Base-by-base conservation (phyloP, 495 filamentous ascomycete species). In the Penicillium desertorum region DNA sequence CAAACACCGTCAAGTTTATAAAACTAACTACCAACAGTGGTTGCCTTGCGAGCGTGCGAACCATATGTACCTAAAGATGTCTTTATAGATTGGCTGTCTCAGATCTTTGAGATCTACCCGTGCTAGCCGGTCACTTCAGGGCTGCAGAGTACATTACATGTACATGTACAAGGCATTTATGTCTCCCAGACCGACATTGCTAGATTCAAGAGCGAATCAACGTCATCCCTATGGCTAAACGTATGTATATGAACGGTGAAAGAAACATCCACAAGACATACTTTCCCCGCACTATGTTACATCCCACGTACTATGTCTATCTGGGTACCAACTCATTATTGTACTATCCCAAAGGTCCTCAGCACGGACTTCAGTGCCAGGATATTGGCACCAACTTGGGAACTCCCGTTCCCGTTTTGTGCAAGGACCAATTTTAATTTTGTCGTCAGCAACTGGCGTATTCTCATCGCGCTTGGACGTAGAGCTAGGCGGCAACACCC, bases 31-130 rank as follows among this genome's bases (percentile, higher is more conserved):
- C 19, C 27, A 29, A 7, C 6, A 29, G 27, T 29, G 27, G 43
- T 55, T 55, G 52, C 52, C 52, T 55, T 32, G 22, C 20, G 19
- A 55, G 14, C n/a, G 20, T 46, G 52, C 42, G 30, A 46, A 36
- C 52, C 52, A 47, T 7, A 47, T 6, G n/a, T 19, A 0, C 19
- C 29, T 6, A 16, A 51, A 27, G 36, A 17, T 55, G 52, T n/a
- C 43, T 16, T 54, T 45, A 39, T 29, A 55, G 22, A 53, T 37
- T 34, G 32, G 32, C 29, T 52, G 11, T 27, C 30, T 46, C 14
- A 45, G 20, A 46, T 46, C 14, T 19, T 11, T 27, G 11, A 37
- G 43, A 47, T 55, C 44, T 47, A 14, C n/a, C 43, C 1, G 32
- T 46, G 23, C n/a, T 46, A 10, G 22, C 19, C 20, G 20, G n/a